Evolutionary conservation across 139 green algal genomes (phyloP).

Genomic region (Ettlia oleoabundans): DNA sequence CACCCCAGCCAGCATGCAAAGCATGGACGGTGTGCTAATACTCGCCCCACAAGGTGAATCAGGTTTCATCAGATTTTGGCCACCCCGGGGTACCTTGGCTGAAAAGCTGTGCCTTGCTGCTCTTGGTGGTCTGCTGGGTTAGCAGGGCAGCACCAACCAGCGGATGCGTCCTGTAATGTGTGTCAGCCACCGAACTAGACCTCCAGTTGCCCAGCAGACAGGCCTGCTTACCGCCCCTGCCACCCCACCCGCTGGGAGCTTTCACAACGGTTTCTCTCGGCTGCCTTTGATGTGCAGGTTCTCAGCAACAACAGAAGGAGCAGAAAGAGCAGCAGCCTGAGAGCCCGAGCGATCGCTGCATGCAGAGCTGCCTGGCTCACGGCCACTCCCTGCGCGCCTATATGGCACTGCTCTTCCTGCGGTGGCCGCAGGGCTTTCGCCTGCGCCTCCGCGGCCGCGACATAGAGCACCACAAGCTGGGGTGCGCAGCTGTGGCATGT

Average conservation of each 20-base stretch:
- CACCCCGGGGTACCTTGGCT: too few relatives aligned
- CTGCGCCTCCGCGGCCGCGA: conserved; percentile 33
- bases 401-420: conserved; percentile 53
- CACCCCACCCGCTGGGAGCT: background rate
- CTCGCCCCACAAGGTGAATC: too few relatives aligned
- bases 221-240: background rate
- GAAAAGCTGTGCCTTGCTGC: too few relatives aligned
- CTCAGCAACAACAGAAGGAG: background rate
- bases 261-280: background rate
- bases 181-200: too few relatives aligned
- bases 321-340: background rate
- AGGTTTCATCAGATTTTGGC: too few relatives aligned
- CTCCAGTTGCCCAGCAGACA: background rate
- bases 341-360: too few relatives aligned
- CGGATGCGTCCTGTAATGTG: too few relatives aligned
- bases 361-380: conserved; percentile 35
- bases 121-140: too few relatives aligned
- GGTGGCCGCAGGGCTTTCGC: conserved; percentile 44
- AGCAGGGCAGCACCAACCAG: too few relatives aligned
- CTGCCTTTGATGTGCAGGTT: too few relatives aligned
- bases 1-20: too few relatives aligned
- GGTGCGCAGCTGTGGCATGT: background rate
- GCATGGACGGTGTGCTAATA: too few relatives aligned
- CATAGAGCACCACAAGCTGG: conserved; percentile 17
- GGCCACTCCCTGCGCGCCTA: conserved; percentile 55